Percentiles rank a stretch among this genome's conserved stretches.
Conservation (phyloP, 169 alveolate species). For the Eimeria zaria region DNA sequence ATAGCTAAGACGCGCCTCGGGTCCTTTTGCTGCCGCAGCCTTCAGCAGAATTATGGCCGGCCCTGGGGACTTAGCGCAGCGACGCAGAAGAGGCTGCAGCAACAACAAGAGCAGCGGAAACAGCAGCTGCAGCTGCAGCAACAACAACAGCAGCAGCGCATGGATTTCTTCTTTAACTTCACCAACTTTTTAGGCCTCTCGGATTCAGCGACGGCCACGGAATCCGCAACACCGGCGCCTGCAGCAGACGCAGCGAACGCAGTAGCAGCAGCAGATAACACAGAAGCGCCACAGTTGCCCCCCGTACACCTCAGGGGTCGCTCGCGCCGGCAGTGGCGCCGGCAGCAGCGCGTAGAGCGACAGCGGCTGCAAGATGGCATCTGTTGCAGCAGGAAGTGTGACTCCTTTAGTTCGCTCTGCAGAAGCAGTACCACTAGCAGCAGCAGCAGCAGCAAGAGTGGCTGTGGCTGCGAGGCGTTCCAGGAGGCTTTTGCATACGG, state of each 20-base stretch:
- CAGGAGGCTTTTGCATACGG: constrained; percentile 53
- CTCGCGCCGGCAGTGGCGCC: neutral
- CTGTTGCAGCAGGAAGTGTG: constrained; percentile 23
- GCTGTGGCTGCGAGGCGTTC: constrained; percentile 38
- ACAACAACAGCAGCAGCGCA: constrained; percentile 32
- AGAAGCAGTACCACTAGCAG: neutral
- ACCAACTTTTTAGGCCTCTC: constrained; percentile 36
- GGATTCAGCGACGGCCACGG: neutral
- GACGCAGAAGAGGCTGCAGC: constrained; percentile 16
- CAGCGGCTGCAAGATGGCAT: constrained; percentile 34
- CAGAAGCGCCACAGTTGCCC: neutral
- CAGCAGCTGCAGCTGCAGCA: constrained; percentile 17
- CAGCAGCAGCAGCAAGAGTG: constrained; percentile 11
- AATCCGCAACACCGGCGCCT: neutral
- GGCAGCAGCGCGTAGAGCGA: constrained; percentile 27
- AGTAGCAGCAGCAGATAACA: neutral
- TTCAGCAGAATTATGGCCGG: constrained; percentile 31
- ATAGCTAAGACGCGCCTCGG: constrained; percentile 65
- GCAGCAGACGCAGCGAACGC: neutral
- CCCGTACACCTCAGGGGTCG: constrained; percentile 8
- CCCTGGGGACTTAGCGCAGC: constrained; percentile 45
- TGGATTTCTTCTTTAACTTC: constrained; percentile 33
- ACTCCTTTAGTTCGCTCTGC: neutral
- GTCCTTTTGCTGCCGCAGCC: constrained; percentile 49
- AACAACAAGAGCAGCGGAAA: constrained; percentile 22